These are phyloP conservation scores for Carpinus fangiana DNA, from an alignment of 306 rosid species.

Conservation along the genomic window DNA sequence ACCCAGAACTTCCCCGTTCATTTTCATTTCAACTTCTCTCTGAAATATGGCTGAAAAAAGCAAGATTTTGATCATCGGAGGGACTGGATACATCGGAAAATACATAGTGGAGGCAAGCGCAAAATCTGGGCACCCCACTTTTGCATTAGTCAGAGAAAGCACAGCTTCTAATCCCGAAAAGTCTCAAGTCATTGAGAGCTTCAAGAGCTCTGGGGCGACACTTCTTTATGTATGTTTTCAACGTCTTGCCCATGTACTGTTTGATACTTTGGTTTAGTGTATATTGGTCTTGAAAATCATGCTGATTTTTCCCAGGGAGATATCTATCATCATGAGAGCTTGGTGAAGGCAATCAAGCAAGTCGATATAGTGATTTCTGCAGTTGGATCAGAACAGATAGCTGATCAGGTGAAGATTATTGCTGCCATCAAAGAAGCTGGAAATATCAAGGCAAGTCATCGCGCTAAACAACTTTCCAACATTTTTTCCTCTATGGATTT, in stretches of 20 bases:
- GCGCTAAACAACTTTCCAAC: no score
- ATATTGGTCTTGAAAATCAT: not conserved
- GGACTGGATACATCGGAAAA: slow-evolving; percentile 42
- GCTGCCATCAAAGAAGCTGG: slow-evolving; percentile 56
- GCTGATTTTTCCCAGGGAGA: slow-evolving; percentile 28
- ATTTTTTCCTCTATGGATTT: not conserved
- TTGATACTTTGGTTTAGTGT: not conserved
- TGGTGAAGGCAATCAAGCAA: slow-evolving; percentile 44
- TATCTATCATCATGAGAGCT: slow-evolving; percentile 32
- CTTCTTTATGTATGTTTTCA: slow-evolving; percentile 23
- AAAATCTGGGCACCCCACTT: slow-evolving; percentile 42
- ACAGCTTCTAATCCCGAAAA: not conserved
- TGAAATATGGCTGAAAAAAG: slow-evolving; percentile 8
- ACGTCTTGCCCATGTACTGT: not conserved
- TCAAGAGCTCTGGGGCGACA: slow-evolving; percentile 34
- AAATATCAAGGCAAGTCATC: slow-evolving; percentile 32
- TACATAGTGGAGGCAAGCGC: slow-evolving; percentile 40
- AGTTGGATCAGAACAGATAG: slow-evolving; percentile 23
- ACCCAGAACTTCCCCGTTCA: no score
- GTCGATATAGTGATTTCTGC: slow-evolving; percentile 46
- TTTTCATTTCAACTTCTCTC: no score
- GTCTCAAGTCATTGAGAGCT: slow-evolving; percentile 32
- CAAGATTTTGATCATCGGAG: slow-evolving; percentile 44
- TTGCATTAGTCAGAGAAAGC: slow-evolving; percentile 32
- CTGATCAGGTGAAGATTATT: slow-evolving; percentile 38